Conservation (phyloP, 345 rosid genomes). For the Eucalyptus pauciflora region DNA sequence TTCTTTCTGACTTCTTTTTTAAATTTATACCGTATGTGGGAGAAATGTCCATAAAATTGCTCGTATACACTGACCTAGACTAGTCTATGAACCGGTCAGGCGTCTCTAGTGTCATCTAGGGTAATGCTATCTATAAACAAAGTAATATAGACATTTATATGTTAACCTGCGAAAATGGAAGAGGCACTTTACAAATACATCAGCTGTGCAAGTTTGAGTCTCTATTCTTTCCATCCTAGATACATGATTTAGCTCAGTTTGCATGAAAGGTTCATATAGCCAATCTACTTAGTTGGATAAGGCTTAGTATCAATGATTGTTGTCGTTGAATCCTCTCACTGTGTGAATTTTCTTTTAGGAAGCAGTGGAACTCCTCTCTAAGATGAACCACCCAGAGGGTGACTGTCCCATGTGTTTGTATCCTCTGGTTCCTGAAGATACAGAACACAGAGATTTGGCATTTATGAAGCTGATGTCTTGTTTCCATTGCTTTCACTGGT, state of each 20-base stretch:
- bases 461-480: slow-evolving; percentile 99
- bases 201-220: background rate
- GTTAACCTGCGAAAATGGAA: background rate
- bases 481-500: slow-evolving; percentile 94
- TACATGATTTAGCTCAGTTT: background rate
- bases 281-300: background rate
- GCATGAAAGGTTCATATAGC: background rate
- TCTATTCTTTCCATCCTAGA: background rate
- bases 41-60: background rate
- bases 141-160: background rate
- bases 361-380: slow-evolving; percentile 73
- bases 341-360: slow-evolving; percentile 32
- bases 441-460: slow-evolving; percentile 26
- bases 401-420: slow-evolving; percentile 73
- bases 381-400: slow-evolving; percentile 88
- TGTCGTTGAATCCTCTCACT: background rate
- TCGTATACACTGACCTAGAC: background rate
- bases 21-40: background rate
- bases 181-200: background rate
- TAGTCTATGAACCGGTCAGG: background rate
- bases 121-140: background rate
- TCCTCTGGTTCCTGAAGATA: slow-evolving; percentile 56
- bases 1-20: background rate
- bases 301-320: background rate
- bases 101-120: background rate